phyloP scores from a whole-genome alignment of 257 asterid species.

The Penstemon newberryi region DNA sequence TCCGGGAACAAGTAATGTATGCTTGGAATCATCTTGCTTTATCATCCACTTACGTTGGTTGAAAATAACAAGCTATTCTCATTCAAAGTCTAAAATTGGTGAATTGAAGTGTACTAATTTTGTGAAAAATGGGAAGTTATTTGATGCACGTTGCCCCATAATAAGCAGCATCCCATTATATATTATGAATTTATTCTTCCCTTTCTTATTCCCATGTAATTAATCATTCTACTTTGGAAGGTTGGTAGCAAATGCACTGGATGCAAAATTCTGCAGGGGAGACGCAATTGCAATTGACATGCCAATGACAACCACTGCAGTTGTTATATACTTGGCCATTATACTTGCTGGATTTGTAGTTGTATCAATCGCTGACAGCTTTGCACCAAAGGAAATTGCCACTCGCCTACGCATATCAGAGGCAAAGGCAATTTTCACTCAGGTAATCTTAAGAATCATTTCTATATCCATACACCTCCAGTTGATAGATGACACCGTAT shows the following conservation, averaged over 20 bases:
- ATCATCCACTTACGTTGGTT: background rate
- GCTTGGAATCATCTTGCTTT: conserved; percentile 33
- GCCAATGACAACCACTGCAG: conserved; percentile 96
- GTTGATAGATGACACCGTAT: conserved; percentile 6
- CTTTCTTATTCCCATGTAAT: background rate
- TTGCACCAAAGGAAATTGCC: conserved; percentile 85
- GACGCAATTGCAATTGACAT: conserved; percentile 90
- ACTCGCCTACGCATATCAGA: conserved; percentile 73
- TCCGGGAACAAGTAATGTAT: conserved; percentile 91
- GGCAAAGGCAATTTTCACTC: conserved; percentile 84
- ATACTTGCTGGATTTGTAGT: conserved; percentile 79
- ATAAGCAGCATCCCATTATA: background rate
- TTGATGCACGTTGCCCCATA: background rate
- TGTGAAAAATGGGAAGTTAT: background rate
- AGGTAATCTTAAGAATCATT: conserved; percentile 44
- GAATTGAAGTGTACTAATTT: background rate
- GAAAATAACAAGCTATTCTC: background rate
- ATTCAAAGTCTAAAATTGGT: background rate
- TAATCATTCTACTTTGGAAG: conserved; percentile 38
- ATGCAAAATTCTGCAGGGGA: conserved; percentile 64
- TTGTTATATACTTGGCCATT: conserved; percentile 76
- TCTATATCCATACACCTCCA: background rate
- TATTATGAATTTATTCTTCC: conserved; percentile 9
- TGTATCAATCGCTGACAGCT: conserved; percentile 95
- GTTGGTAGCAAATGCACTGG: conserved; percentile 88